A percentile compares a stretch with the other conserved stretches of the same genome.
These are phyloP conservation scores for Halenospora varia DNA, from an alignment of 495 filamentous ascomycete species.

Conservation along the genomic window DNA sequence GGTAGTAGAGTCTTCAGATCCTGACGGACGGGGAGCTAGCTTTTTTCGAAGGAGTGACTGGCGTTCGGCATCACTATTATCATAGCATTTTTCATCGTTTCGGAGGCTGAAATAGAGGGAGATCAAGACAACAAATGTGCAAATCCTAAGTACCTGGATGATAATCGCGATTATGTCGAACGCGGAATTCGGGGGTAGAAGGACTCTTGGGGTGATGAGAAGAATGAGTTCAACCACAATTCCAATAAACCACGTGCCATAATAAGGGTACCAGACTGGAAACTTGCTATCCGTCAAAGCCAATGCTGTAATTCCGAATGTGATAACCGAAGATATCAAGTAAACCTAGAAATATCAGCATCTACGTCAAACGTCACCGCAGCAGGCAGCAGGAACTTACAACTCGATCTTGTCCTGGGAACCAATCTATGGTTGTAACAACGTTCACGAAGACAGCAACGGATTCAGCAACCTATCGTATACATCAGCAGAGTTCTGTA, in stretches of 20 bases:
- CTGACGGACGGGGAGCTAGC: slow-evolving; percentile 5
- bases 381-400: slow-evolving; percentile 20
- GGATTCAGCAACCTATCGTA: slow-evolving; percentile 36
- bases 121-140: slow-evolving; percentile 29
- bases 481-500: too few relatives aligned
- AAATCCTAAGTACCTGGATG: slow-evolving; percentile 27
- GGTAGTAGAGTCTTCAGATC: slow-evolving; percentile 17
- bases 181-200: slow-evolving; percentile 2
- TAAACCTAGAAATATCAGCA: slow-evolving; percentile 30
- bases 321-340: slow-evolving; percentile 49
- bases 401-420: slow-evolving; percentile 43
- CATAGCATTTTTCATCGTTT: slow-evolving; percentile 24
- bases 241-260: slow-evolving; percentile 50
- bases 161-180: slow-evolving; percentile 17
- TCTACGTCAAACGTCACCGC: neutral
- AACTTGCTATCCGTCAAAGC: slow-evolving; percentile 42
- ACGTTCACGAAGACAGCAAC: slow-evolving; percentile 36
- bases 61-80: slow-evolving; percentile 43
- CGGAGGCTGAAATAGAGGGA: slow-evolving; percentile 21
- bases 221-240: slow-evolving; percentile 46
- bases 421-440: slow-evolving; percentile 35
- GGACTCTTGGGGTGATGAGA: slow-evolving; percentile 24
- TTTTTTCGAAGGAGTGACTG: slow-evolving; percentile 44
- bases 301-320: slow-evolving; percentile 50
- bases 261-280: slow-evolving; percentile 59